Evolutionary conservation across 1,284 basidiomycete species (phyloP).

Genomic region (Ceratobasidium papillatum): DNA sequence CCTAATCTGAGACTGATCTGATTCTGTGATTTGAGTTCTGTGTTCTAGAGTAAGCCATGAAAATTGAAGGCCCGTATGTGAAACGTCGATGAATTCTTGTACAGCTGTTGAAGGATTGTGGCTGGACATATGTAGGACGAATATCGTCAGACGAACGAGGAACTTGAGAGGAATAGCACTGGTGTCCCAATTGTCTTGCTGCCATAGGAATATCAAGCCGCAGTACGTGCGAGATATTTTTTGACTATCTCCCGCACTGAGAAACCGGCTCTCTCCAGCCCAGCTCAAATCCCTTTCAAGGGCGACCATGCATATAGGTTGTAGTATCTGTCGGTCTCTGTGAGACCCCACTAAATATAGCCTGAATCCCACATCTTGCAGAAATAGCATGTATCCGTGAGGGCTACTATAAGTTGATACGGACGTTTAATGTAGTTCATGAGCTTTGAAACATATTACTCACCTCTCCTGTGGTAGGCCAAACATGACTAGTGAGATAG

Average conservation of each 20-base stretch:
- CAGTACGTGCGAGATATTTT: neutral
- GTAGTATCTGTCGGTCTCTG: neutral
- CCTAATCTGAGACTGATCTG: no score
- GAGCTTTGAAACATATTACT: neutral
- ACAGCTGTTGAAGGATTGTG: no score
- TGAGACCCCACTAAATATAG: neutral
- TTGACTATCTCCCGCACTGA: neutral
- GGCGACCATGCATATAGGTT: neutral
- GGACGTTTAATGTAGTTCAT: no score
- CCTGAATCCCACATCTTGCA: neutral
- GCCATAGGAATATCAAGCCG: neutral
- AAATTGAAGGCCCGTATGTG: no score
- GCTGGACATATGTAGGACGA: neutral
- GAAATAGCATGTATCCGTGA: neutral
- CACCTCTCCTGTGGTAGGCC: neutral
- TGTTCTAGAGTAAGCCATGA: no score
- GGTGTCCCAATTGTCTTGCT: neutral
- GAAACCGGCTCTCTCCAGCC: neutral
- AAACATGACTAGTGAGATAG: neutral
- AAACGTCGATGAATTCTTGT: no score
- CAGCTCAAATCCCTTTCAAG: neutral
- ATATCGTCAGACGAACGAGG: neutral
- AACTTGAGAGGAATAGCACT: neutral
- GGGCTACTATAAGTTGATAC: neutral
- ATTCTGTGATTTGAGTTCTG: no score